These are phyloP conservation scores for Domatiomyces catenatus DNA, from an alignment of 2,329 filamentous ascomycete genomes.

Conservation along the genomic window DNA sequence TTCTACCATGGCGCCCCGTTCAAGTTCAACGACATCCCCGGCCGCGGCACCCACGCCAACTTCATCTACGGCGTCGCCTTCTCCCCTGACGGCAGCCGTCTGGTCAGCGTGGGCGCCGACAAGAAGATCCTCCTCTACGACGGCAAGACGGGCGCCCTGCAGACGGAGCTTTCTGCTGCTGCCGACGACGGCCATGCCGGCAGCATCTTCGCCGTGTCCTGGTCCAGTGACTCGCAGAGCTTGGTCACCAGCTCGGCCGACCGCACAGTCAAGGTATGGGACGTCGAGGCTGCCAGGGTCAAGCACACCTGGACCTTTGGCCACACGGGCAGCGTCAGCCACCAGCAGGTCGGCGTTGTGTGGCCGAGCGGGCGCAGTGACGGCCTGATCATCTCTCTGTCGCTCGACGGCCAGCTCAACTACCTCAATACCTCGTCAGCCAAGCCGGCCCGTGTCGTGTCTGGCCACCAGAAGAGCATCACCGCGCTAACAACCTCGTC, in stretches of 20 bases:
- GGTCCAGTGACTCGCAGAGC: conserved; percentile 70
- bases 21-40: conserved; percentile 67
- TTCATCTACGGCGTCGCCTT: conserved; percentile 82
- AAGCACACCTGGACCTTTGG: conserved; percentile 77
- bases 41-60: conserved; percentile 62
- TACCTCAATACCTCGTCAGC: conserved; percentile 63
- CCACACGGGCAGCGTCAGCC: conserved; percentile 50
- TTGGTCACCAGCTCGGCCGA: conserved; percentile 88
- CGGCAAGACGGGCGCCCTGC: conserved; percentile 81
- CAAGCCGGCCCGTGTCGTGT: conserved; percentile 55
- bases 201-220: conserved; percentile 82
- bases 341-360: conserved; percentile 91
- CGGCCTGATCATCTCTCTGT: conserved; percentile 77
- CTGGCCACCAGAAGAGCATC: conserved; percentile 83
- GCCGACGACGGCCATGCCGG: conserved; percentile 75
- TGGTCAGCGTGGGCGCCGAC: conserved; percentile 89
- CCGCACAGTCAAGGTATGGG: conserved; percentile 90
- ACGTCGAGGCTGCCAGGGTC: conserved; percentile 61
- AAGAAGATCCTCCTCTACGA: conserved; percentile 87
- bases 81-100: conserved; percentile 64
- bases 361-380: conserved; percentile 73
- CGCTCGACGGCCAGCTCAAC: conserved; percentile 74
- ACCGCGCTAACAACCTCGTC: conserved; percentile 53
- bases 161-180: conserved; percentile 50
- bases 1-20: conserved; percentile 92